Evolutionary conservation across 2,329 filamentous ascomycete species (phyloP), one percentile per base, ranked within the genome.

Genomic region (Colletotrichum somersetense): DNA sequence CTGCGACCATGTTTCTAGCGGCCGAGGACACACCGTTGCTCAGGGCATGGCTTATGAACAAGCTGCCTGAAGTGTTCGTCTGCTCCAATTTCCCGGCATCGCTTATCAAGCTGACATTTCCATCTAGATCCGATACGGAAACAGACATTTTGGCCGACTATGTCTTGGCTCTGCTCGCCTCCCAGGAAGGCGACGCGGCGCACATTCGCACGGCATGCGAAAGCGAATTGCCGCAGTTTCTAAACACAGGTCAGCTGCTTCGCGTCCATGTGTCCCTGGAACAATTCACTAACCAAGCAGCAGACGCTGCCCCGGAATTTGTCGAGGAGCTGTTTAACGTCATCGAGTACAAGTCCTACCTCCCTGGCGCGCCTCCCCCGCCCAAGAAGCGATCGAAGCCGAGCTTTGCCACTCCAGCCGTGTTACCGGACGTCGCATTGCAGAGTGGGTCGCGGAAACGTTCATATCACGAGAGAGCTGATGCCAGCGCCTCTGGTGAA

Each of bases 91-190:
- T 30, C n/a, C n/a, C 8, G 48, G 11, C 42, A 46, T 26, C 30
- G 35, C 55, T 59, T 18, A 26, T 56, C 38, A n/a, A 26, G 35
- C 58, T 66, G 48, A 62, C 56, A 14, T 70, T 46, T 35, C 61
- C 71, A n/a, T 59, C 38, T 74, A 94, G 92, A 65, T 93, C 92
- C 38, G 93, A 95, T 77, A 93, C 92, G 62, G 93, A 96, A 79
- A 89, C 91, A 42, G 93, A 95, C 77, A 92, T 96, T 6, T 89
- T 96, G 3, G 93, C 93, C 58, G 93, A 96, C 77, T 96, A 95
- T 79, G 91, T 96, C n/a, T 86, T 95, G 73, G 93, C 92, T 8
- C 87, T 96, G 26, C 83, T 96, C 57, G 89, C 89, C 74, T 75
- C 74, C 66, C 91, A 92, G 73, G 92, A 94, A 75, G 91, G 91